Base-by-base conservation (phyloP, 805 yeast genomes). In the Wickerhamiella sergipiensis region DNA sequence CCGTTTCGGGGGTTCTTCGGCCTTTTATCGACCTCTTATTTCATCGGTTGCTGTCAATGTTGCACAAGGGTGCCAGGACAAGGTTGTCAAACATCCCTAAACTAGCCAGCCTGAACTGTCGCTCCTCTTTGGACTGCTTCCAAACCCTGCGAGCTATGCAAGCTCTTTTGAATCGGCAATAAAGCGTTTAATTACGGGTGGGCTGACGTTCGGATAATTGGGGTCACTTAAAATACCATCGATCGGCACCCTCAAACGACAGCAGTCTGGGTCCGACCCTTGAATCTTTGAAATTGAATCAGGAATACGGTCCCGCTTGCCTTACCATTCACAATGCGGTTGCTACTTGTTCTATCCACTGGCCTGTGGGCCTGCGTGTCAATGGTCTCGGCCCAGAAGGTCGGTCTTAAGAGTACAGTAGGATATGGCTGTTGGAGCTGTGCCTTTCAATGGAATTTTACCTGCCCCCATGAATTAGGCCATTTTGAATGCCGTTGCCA, bases 381-480 rank as follows among this genome's bases (percentile, higher is more conserved):
- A n/a, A 9, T 26, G 19, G 5, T 42, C 3, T 13, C 19, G 7
- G 61, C 60, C 9, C 67, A 64, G 42, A 63, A 61, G 31, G 67
- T 62, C 13, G 68, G 68, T 1, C 45, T 64, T 17, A 58, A 58
- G 23, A 61, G 64, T 47, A 49, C 53, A 13, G 48, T 65, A 4
- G 69, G 68, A 2, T 54, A 57, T 45, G 62, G 59, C 1, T 64
- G 69, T 53, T 61, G 64, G 58, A 65, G 56, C 49, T 52, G 61
- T n/a, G 67, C 68, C 2, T 51, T 56, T 24, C 54, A 51, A 13
- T 65, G 61, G 61, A 55, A 62, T 50, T 64, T 63, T 44, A 61
- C 60, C 8, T 64, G 68, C 42, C 59, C 62, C 0, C 26, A 29
- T 1, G 62, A 51, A 18, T 47, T 46, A n/a, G 48, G 57, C 6